Evolutionary conservation across 805 yeast genomes (phyloP).

Genomic region (Candida ponderosae): DNA sequence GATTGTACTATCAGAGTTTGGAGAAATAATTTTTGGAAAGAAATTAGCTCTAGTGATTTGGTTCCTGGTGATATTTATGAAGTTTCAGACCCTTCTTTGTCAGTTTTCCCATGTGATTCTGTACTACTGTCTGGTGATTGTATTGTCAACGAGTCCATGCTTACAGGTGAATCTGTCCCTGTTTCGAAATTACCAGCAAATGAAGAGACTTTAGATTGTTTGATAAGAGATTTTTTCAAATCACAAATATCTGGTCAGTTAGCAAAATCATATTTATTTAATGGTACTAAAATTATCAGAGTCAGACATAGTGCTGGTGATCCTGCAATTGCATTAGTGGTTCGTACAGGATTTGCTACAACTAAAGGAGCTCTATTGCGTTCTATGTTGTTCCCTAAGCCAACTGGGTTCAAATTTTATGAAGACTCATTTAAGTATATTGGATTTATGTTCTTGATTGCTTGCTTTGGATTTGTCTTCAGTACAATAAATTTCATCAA

Average conservation of each 20-base stretch:
- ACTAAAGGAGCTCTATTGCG: conserved; percentile 91
- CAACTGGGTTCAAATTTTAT: conserved; percentile 87
- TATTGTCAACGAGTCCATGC: conserved; percentile 95
- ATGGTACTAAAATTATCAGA: conserved; percentile 85
- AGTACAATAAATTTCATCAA: conserved; percentile 78
- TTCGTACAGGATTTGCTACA: conserved; percentile 88
- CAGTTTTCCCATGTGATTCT: conserved; percentile 82
- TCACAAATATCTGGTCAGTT: conserved; percentile 55
- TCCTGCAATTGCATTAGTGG: conserved; percentile 75
- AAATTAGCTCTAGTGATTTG: conserved; percentile 62
- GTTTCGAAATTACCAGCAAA: conserved; percentile 73
- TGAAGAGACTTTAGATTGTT: conserved; percentile 47
- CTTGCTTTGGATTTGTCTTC: conserved; percentile 73
- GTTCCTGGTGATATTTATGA: conserved; percentile 97
- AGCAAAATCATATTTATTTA: conserved; percentile 70
- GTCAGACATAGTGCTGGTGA: conserved; percentile 55
- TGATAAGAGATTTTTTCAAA: conserved; percentile 48
- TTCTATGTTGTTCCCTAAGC: conserved; percentile 95
- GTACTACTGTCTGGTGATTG: conserved; percentile 85
- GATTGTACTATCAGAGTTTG: conserved; percentile 82
- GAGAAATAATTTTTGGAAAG: conserved; percentile 91
- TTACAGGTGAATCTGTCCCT: conserved; percentile 98
- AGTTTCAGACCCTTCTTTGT: conserved; percentile 75
- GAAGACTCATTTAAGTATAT: conserved; percentile 92
- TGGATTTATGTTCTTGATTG: conserved; percentile 87